Evolutionary conservation across 306 rosid genomes (phyloP), one percentile per base, ranked within the genome.

Genomic region (Prunus padus): DNA sequence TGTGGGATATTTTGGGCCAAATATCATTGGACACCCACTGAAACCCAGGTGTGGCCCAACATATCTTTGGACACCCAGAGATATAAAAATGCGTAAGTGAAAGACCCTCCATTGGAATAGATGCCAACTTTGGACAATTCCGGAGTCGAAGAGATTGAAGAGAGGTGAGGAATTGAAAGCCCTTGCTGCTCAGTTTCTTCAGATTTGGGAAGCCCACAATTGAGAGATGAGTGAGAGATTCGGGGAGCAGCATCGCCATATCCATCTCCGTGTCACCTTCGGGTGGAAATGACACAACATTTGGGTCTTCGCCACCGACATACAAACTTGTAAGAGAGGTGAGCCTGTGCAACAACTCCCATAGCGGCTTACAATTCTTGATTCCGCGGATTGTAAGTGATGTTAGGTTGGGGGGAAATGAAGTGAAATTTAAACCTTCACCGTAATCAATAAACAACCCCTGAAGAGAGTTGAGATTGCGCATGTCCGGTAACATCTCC

Each of bases 91-190:
- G 37, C 18, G 30, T 1, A 40, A 81, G 78, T 3, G 75, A 71
- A 65, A 22, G 60, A 71, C 18, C 63, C 16, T 57, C 18, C 0
- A 4, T 8, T 57, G 74, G 77, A 3, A 82, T 19, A 12, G 66
- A 69, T 19, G 15, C 30, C 0, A 78, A 47, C 52, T 62, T 67
- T 42, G 30, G 77, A 69, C 82, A 82, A 22, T 14, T 0, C 0
- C 0, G 0, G 2, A 20, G 2, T 0, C 0, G 0, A 3, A 55
- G 33, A 59, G 0, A 2, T 33, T 22, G 4, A 46, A 82, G 82
- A 55, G 74, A 77, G 51, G 69, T 68, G 59, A 82, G 85, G 59
- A 4, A 28, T 5, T 18, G 61, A 74, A 82, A 63, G 47, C 57
- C 77, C n/a, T n/a, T n/a, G 65, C 63, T 60, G 18, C 76, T 67